Evolutionary conservation across 2,329 filamentous ascomycete species (phyloP), one percentile per base, ranked within the genome.

Genomic region (Coniochaeta prunicola): DNA sequence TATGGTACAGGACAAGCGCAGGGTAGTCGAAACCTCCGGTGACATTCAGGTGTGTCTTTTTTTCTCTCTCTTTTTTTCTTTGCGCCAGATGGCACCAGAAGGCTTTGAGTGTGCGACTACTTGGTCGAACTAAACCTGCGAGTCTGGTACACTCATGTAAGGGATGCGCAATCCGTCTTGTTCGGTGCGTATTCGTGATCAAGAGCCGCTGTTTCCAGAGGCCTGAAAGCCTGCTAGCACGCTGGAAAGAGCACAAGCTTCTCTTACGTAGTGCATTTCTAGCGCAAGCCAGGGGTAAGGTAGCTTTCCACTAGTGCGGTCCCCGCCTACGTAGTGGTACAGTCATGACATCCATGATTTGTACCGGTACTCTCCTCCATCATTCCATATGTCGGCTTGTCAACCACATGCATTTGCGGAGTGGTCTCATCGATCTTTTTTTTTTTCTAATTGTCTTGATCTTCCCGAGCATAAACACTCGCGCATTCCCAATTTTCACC

Each of bases 281-380:
- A 28, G 13, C 24, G 24, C n/a, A 24, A 13, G 21, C 42, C 19
- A 28, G 42, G 42, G 42, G 42, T 19, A 13, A 21, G 42, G 42
- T 19, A 13, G 42, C 21, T 21, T 7, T 30, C 45, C 9, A 26
- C 45, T 28, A 30, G 21, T 8, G 21, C n/a, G 45, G 13, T 50
- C 45, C 45, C 45, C 45, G 13, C 45, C 45, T 15, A 54, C 50
- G 30, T 55, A 34, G 53, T 36, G 30, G 24, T 36, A 55, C 53
- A 55, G 31, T 55, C 53, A 55, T 55, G 53, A 55, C 53, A 36
- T 15, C n/a, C 33, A 50, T 17, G 50, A 54, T 26, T 53, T 55
- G 53, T 55, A 55, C n/a, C 19, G 28, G 53, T 55, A 55, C 53
- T 2, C 4, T 21, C n/a, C n/a, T 17, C n/a, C 15, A 55, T 36